Evolutionary conservation across 768 basidiomycete genomes (phyloP), one percentile per base, ranked within the genome.

Genomic region (Leucocoprinus birnbaumii): DNA sequence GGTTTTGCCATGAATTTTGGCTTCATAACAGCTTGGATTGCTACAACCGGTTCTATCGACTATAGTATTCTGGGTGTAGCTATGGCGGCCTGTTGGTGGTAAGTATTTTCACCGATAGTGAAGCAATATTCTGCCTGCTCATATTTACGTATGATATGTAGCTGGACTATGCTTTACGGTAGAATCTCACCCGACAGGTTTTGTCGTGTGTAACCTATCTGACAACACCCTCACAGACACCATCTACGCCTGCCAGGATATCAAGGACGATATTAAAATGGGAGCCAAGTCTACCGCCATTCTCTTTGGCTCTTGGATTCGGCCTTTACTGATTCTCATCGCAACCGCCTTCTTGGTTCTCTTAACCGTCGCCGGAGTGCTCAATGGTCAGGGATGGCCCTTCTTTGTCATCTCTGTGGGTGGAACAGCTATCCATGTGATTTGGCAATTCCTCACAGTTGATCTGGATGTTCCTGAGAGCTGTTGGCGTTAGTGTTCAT

Each of bases 161-260:
- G 77, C 44, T 79, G 77, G 77, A 79, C 77, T 1, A 75, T 79
- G 76, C 59, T 78, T 37, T 79, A 79, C 55, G 77, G 77, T 77
- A 31, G 6, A 31, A n/a, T 38, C 16, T 11, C 8, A 13, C 38
- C n/a, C 16, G 6, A 38, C 37, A 34, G 10, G 31, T 35, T 25
- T 34, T 27, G n/a, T 24, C 25, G n/a, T 10, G 38, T 24, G 8
- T 44, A 24, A 22, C 53, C 27, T 19, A 40, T 52, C 47, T 2
- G n/a, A 11, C 22, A 18, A n/a, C n/a, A n/a, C n/a, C 21, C 49
- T 55, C 14, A 27, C 41, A 67, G 78, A 89, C 66, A 86, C 86
- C 7, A 84, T 87, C 57, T 91, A 92, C 64, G 89, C 87, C 16
- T 89, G 86, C 65, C 82, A 90, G 73, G 90, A 92, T 67, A 84